A percentile compares a stretch with the other conserved stretches of the same genome.
Evolutionary conservation across 202 grass and related monocot genomes (phyloP).

Genomic region (Tripidium arundinaceum): DNA sequence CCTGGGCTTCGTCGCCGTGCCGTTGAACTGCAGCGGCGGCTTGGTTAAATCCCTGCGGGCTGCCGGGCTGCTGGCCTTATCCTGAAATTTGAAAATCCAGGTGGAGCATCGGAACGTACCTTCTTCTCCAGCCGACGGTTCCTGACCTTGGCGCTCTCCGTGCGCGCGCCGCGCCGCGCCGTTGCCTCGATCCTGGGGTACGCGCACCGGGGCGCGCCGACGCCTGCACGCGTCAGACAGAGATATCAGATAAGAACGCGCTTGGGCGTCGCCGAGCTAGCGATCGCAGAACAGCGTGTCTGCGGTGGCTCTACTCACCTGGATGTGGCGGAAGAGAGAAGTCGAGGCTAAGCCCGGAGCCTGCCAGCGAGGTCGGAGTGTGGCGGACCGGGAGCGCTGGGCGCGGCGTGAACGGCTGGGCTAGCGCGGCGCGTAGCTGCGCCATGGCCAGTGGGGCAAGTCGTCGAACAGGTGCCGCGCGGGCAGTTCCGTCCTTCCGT

Average conservation of each 20-base stretch:
- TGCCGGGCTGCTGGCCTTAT: background rate
- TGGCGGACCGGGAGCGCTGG: background rate
- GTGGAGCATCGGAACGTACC: constrained; percentile 29
- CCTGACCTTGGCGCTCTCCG: constrained; percentile 78
- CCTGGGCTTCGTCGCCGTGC: constrained; percentile 68
- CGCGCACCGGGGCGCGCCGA: background rate
- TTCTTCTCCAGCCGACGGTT: constrained; percentile 66
- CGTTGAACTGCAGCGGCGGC: constrained; percentile 54
- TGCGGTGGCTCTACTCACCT: background rate
- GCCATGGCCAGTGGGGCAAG: constrained; percentile 36
- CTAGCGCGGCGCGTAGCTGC: background rate
- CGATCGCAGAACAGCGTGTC: background rate
- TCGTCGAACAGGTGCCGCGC: constrained; percentile 44
- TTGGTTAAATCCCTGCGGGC: background rate
- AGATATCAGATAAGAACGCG: background rate
- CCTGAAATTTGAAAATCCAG: background rate
- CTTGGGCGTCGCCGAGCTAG: background rate
- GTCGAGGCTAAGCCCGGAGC: background rate
- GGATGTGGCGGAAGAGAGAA: background rate
- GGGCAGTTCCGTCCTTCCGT: background rate
- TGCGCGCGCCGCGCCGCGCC: constrained; percentile 46
- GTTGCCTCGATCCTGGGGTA: constrained; percentile 57
- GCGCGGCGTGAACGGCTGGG: background rate
- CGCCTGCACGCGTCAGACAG: constrained; percentile 5
- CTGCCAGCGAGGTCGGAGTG: background rate